Evolutionary conservation across 805 yeast species (phyloP).

Genomic region (Metschnikowia cerradonensis): DNA sequence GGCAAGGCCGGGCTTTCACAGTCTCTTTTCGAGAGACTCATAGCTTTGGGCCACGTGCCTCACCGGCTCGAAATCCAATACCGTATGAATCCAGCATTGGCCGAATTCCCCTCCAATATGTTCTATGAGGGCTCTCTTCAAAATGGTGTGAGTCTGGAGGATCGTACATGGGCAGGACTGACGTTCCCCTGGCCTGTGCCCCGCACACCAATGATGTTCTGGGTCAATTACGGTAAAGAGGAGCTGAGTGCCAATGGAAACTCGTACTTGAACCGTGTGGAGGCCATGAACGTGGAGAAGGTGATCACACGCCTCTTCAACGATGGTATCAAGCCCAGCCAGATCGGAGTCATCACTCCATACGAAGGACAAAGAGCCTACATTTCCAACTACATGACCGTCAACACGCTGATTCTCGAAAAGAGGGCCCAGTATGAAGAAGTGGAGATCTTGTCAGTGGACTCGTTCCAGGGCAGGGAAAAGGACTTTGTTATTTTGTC

Average conservation of each 20-base stretch:
- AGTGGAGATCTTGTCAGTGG: constrained; percentile 74
- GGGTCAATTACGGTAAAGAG: constrained; percentile 87
- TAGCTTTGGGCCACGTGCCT: constrained; percentile 78
- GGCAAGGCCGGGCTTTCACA: constrained; percentile 84
- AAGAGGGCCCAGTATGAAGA: constrained; percentile 55
- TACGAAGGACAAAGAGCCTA: constrained; percentile 92
- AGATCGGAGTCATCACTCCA: constrained; percentile 88
- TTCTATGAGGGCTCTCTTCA: constrained; percentile 90
- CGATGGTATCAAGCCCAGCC: constrained; percentile 69
- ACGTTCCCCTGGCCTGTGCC: constrained; percentile 90
- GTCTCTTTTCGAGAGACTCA: constrained; percentile 82
- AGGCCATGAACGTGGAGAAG: constrained; percentile 85
- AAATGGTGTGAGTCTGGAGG: constrained; percentile 81
- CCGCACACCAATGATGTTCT: constrained; percentile 90
- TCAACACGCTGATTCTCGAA: constrained; percentile 47
- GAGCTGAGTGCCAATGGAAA: constrained; percentile 81
- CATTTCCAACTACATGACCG: constrained; percentile 69
- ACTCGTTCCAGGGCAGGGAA: constrained; percentile 43
- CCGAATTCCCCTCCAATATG: constrained; percentile 87
- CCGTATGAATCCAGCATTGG: constrained; percentile 87
- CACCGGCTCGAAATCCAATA: constrained; percentile 87
- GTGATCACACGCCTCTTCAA: constrained; percentile 66
- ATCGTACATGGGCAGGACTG: constrained; percentile 51
- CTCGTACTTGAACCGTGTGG: constrained; percentile 78
- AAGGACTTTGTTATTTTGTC: constrained; percentile 41